Evolutionary conservation across 371 early-diverging fungal genomes (phyloP).

Genomic region (Entomophthora muscae): DNA sequence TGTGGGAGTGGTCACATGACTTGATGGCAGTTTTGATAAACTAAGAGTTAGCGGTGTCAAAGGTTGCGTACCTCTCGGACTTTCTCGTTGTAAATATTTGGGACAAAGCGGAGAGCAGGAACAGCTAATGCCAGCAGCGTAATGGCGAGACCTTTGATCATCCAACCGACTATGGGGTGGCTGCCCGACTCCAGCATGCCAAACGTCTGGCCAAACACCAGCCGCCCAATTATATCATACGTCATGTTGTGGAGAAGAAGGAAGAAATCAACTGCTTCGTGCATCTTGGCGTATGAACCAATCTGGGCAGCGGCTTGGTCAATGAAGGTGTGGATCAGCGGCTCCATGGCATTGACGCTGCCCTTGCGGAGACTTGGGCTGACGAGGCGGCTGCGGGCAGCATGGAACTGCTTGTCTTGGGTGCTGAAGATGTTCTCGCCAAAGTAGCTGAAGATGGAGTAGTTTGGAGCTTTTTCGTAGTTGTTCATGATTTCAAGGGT

Average conservation of each 20-base stretch:
- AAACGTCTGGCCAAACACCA: not conserved
- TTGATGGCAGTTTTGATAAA: not conserved
- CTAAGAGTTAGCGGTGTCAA: not conserved
- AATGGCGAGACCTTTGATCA: not conserved
- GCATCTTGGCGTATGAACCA: not conserved
- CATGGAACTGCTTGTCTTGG: not conserved
- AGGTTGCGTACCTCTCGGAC: not conserved
- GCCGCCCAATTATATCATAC: not conserved
- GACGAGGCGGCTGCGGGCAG: not conserved
- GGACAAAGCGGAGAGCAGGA: not conserved
- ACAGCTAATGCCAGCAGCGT: not conserved
- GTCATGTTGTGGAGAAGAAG: not conserved
- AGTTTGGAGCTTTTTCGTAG: not conserved
- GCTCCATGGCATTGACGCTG: not conserved
- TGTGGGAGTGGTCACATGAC: not conserved
- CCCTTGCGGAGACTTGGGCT: not conserved
- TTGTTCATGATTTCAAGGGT: not conserved
- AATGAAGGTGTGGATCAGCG: not conserved
- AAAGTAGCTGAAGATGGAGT: not conserved
- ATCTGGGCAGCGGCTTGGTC: not conserved
- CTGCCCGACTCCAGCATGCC: not conserved
- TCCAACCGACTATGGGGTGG: slow-evolving; percentile 2
- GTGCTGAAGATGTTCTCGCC: not conserved
- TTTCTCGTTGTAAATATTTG: not conserved
- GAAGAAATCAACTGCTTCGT: not conserved